phyloP scores from a whole-genome alignment of 192 early-diverging fungal species.

The Cetraspora pellucida region DNA sequence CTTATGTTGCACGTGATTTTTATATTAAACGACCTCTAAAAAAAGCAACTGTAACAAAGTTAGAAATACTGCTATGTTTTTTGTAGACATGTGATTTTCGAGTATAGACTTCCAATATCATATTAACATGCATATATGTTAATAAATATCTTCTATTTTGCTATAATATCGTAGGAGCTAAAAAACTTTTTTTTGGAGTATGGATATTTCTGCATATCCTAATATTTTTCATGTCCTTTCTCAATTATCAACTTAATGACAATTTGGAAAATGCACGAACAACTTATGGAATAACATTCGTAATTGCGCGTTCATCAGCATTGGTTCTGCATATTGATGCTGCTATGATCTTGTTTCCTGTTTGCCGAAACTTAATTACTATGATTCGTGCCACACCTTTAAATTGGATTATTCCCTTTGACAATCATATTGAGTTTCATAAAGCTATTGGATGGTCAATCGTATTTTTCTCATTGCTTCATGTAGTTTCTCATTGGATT shows the following conservation, averaged over 20 bases:
- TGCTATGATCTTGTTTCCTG: conserved; percentile 77
- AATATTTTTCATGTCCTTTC: conserved; percentile 58
- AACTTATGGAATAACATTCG: conserved; percentile 54
- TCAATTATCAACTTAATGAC: conserved; percentile 63
- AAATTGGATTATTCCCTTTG: conserved; percentile 63
- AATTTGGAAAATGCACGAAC: conserved; percentile 52
- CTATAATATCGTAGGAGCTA: conserved; percentile 37
- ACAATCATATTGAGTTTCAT: conserved; percentile 76
- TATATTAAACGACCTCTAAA: too few species aligned
- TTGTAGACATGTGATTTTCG: too few species aligned
- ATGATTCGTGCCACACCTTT: conserved; percentile 60
- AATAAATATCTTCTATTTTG: background rate
- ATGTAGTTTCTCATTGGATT: conserved; percentile 60
- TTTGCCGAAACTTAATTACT: conserved; percentile 74
- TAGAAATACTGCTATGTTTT: too few species aligned
- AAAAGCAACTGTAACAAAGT: too few species aligned
- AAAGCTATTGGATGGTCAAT: conserved; percentile 70
- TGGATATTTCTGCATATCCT: conserved; percentile 66
- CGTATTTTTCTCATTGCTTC: conserved; percentile 62
- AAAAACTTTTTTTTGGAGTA: conserved; percentile 46
- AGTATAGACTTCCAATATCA: too few species aligned
- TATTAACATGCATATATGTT: conserved; percentile 1
- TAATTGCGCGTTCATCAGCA: conserved; percentile 62
- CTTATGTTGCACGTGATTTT: too few species aligned
- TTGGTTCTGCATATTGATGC: conserved; percentile 72